Conservation (phyloP, 768 basidiomycete species). For the Dictyophora rubrovolvata region DNA sequence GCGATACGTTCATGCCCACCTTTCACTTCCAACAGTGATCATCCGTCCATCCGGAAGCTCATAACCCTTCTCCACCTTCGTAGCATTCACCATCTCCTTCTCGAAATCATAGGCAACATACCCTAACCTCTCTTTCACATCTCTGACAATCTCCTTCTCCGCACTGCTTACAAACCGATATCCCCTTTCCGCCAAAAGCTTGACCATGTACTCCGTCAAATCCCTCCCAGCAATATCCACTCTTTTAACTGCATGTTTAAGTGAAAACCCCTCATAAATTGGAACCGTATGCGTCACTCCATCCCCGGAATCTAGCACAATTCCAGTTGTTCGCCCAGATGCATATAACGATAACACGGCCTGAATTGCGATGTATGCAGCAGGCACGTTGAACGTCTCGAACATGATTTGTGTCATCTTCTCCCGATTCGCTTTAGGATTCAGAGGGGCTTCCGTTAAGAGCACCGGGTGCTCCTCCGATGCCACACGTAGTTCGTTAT, state of each 20-base stretch:
- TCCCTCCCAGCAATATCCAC: slow-evolving; percentile 10
- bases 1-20: slow-evolving; percentile 14
- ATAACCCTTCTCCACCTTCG: slow-evolving; percentile 42
- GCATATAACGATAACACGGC: slow-evolving; percentile 11
- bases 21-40: slow-evolving; percentile 43
- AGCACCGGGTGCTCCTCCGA: slow-evolving; percentile 11
- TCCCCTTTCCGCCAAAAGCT: background rate
- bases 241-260: slow-evolving; percentile 3
- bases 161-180: slow-evolving; percentile 41
- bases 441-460: slow-evolving; percentile 10
- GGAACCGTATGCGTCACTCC: slow-evolving; percentile 12
- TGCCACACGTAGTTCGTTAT: slow-evolving; percentile 12
- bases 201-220: slow-evolving; percentile 6
- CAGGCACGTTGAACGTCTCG: slow-evolving; percentile 36
- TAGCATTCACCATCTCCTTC: slow-evolving; percentile 42
- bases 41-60: slow-evolving; percentile 45
- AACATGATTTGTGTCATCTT: slow-evolving; percentile 18
- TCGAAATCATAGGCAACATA: slow-evolving; percentile 47
- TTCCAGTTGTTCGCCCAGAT: slow-evolving; percentile 11
- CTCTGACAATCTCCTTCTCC: slow-evolving; percentile 38
- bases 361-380: slow-evolving; percentile 10
- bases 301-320: slow-evolving; percentile 12
- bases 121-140: slow-evolving; percentile 49
- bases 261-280: slow-evolving; percentile 11
- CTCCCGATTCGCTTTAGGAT: slow-evolving; percentile 10